Base-by-base conservation (phyloP, 1,284 basidiomycete species). In the Puccinia sorghi region DNA sequence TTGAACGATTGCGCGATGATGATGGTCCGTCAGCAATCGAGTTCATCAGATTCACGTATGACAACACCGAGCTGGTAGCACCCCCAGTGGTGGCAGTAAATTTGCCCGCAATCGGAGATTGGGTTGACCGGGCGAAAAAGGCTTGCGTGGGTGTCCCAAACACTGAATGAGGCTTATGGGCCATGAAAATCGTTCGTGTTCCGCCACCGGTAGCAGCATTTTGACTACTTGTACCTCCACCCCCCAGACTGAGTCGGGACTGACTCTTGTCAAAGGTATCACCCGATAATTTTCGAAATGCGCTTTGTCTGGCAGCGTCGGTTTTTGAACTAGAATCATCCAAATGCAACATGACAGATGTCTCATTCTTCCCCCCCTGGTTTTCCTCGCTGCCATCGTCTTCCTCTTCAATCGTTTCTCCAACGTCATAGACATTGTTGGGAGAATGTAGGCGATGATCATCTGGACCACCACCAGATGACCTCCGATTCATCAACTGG, bases 371-470 rank as follows among this genome's bases (percentile, higher is more conserved):
- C 7, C 41, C 8, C 2, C 20, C 54, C 27, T 25, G 20, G 39
- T 50, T 27, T 46, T 69, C 63, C 43, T 78, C 66, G 37, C 25
- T 22, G 13, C 63, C 74, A 76, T 76, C 75, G 57, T 78, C 67
- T 48, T 78, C 75, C 59, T 78, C 75, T 71, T 78, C 75, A 71
- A 78, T 78, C 20, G 67, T 78, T 57, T 78, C 75, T 20, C 71
- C 75, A n/a, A 78, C 54, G 25, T 78, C 75, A 59, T 78, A 52
- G 3, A 32, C 67, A 61, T 78, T 78, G 66, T 70, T 78, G n/a
- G 75, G 75, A 2, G 75, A 78, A 52, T 78, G 75, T 22, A 78
- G 41, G 15, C 67, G 46, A 50, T 70, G 64, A 6, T 78, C 75
- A 17, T 78, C 67, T 20, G 67, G 32, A 32, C 32, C 15, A 59